These are phyloP conservation scores for Sclerotinia glacialis DNA, from an alignment of 2,329 filamentous ascomycete genomes.

Conservation along the genomic window DNA sequence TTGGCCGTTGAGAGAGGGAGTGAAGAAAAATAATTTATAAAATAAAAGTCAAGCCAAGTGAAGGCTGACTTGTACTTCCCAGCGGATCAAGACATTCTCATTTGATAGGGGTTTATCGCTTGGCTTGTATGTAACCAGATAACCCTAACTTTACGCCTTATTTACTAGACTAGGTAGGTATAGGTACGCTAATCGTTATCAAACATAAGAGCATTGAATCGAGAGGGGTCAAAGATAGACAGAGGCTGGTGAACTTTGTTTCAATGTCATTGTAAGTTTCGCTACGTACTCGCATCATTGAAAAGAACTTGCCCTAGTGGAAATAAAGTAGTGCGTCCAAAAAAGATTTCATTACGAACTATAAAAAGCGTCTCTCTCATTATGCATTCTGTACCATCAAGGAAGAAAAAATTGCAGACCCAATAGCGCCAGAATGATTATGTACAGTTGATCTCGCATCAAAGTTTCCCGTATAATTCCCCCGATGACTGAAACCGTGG, in stretches of 20 bases:
- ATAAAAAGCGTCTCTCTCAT: slow-evolving; percentile 20
- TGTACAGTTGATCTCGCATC: slow-evolving; percentile 32
- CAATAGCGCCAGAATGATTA: slow-evolving; percentile 39
- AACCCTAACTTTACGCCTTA: not conserved
- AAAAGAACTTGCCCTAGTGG: no score
- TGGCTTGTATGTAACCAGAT: slow-evolving; percentile 2
- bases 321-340: not conserved
- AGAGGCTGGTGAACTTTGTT: not conserved
- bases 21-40: not conserved
- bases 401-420: slow-evolving; percentile 31
- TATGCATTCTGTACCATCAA: slow-evolving; percentile 35
- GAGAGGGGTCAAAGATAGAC: not conserved
- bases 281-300: not conserved
- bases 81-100: not conserved
- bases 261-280: slow-evolving; percentile 2
- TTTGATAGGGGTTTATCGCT: not conserved
- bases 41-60: slow-evolving; percentile 8
- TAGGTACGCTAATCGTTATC: slow-evolving; percentile 2
- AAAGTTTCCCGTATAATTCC: slow-evolving; percentile 15
- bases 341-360: slow-evolving; percentile 10
- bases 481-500: not conserved
- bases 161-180: not conserved
- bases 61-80: not conserved
- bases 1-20: not conserved
- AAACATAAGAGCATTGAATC: not conserved